Evolutionary conservation across 2,329 filamentous ascomycete species (phyloP).

Genomic region (Fusarium marasasianum): DNA sequence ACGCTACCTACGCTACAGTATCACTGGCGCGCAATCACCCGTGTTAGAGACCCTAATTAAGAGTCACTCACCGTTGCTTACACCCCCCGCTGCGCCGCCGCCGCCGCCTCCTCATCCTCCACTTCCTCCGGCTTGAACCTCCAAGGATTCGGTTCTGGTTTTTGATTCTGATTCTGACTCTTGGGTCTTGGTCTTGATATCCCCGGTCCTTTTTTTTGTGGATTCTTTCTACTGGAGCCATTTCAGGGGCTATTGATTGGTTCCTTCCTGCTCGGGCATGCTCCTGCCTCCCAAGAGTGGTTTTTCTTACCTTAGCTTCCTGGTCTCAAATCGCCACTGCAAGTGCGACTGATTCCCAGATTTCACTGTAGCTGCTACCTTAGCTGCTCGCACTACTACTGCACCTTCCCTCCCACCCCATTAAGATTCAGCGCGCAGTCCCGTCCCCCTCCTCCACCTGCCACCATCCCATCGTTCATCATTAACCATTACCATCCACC

Average conservation of each 20-base stretch:
- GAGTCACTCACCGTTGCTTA: conserved; percentile 33
- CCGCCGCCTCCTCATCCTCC: conserved; percentile 31
- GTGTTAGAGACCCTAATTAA: conserved; percentile 15
- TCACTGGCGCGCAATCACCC: conserved; percentile 31
- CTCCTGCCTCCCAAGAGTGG: conserved; percentile 26
- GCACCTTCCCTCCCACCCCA: conserved; percentile 40
- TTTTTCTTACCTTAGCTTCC: conserved; percentile 29
- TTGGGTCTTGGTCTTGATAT: conserved; percentile 21
- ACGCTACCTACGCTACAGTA: conserved; percentile 5
- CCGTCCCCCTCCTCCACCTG: conserved; percentile 41
- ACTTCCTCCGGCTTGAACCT: conserved; percentile 24
- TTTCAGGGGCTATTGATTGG: conserved; percentile 25
- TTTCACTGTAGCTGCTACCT: conserved; percentile 18
- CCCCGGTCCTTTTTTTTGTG: conserved; percentile 23
- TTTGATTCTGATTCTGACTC: conserved; percentile 9
- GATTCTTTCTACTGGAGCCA: conserved; percentile 19
- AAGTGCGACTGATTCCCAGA: conserved; percentile 30
- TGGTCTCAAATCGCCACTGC: conserved; percentile 34
- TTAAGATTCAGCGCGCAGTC: conserved; percentile 36
- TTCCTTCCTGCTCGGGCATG: conserved; percentile 10
- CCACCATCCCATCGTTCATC: conserved; percentile 31
- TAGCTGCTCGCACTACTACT: conserved; percentile 32
- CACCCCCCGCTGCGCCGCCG: conserved; percentile 35
- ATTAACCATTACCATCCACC: conserved; percentile 32
- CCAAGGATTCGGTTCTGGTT: conserved; percentile 1